Base-by-base conservation (phyloP, 169 alveolate species). In the Cryptosporidium bovis region DNA sequence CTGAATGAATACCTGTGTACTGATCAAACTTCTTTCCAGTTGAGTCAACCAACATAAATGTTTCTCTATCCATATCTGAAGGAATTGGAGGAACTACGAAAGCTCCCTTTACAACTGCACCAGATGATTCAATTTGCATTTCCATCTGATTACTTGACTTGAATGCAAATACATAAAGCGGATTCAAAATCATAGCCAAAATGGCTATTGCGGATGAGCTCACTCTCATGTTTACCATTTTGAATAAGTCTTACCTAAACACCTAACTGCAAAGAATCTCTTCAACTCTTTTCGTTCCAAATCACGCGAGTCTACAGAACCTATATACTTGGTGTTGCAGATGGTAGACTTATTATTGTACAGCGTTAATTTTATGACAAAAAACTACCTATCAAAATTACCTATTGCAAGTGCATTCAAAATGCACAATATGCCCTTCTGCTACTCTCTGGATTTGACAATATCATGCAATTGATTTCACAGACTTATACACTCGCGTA, bases 401-500 rank as follows among this genome's bases (percentile, higher is more conserved):
- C 60, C 44, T 65, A 65, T 65, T 51, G 44, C 82, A 65, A 68
- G 83, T 68, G 83, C 83, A 68, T 51, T 51, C 83, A 68, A 68
- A 68, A 68, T 68, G 83, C 83, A 68, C 83, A 68, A 68, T 51
- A 68, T 65, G 82, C 82, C 48, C 44, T 27, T 65, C 56, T 65
- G 82, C 44, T 65, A 40, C 48, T 18, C 24, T 40, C 82, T 16
- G 82, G 82, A 65, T 65, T 65, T 44, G n/a, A 15, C 16, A n/a
- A 68, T 68, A 27, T 68, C 16, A 68, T 51, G 65, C 51, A 51
- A 36, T 51, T 51, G n/a, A 20, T 29, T 68, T 48, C 51, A 50
- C 65, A 48, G 27, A 51, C 48, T 48, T 51, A 68, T 68, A 29
- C 83, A 68, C 65, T 68, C 51, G 83, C 65, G 66, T 68, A 68